Base-by-base conservation (phyloP, 139 green algal species). In the Ettlia oleoabundans region DNA sequence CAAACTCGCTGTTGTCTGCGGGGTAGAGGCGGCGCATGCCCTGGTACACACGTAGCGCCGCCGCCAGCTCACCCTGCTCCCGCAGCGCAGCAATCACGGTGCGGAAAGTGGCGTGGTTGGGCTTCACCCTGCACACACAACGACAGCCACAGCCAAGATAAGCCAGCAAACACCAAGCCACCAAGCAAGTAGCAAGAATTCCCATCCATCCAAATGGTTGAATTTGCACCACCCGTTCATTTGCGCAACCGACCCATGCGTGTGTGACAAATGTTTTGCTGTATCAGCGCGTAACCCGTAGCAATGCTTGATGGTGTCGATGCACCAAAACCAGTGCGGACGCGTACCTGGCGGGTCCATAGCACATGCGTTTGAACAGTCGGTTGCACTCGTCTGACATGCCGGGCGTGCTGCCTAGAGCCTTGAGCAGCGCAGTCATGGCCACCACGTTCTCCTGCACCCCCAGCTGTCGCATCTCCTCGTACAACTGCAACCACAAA, bases 361-460 rank as follows among this genome's bases (percentile, higher is more conserved):
- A 84, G 7, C 84, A 35, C 78, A 91, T 91, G 65, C 37, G 78
- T 26, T 58, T 62, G 75, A 95, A 95, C 13, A 91, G 41, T 10
- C 73, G 64, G 21, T 87, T 40, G 19, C 85, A 88, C 26, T 87
- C 66, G 2, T 87, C 71, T 2, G 83, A 80, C 80, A 92, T 82
- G 47, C 68, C 81, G 5, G 73, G 73, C 1, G 73, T 65, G 55
- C 78, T 72, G 8, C 84, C 91, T 21, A 86, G 80, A 21, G 81
- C 83, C 62, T 90, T 88, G 68, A 92, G 80, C 42, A 92, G 68
- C 3, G 55, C 58, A 7, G 70, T 91, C 62, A 83, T 72, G 28
- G 76, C 42, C 28, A 80, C 61, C 63, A 81, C 65, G 51, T 89
- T 85, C 51, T 70, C 35, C 33, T 55, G 66, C 37, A 90, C 67